Conservation (phyloP, 2,329 filamentous ascomycete species). For the Colletotrichum camelliae region DNA sequence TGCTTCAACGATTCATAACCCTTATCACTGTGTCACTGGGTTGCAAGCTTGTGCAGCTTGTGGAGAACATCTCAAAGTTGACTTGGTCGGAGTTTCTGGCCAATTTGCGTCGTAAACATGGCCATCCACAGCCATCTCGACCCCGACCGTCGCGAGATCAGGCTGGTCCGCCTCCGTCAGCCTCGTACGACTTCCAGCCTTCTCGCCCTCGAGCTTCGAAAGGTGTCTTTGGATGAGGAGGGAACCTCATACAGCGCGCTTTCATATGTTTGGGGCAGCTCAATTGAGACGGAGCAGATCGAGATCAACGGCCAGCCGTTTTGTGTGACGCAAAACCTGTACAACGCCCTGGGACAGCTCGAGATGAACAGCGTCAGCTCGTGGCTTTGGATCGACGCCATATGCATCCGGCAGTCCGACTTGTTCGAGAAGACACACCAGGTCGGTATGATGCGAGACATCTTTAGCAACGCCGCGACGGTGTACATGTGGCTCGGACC, state of each 20-base stretch:
- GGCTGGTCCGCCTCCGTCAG: constrained; percentile 17
- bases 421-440: constrained; percentile 23
- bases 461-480: constrained; percentile 19
- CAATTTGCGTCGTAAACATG: neutral
- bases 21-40: rapidly evolving
- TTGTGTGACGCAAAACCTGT: neutral
- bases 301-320: neutral
- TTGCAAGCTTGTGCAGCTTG: no score
- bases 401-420: constrained; percentile 26
- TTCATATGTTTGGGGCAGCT: constrained; percentile 26
- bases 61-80: neutral
- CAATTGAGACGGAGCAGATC: neutral
- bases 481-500: constrained; percentile 27
- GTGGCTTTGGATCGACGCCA: constrained; percentile 26
- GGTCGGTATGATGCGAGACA: constrained; percentile 22
- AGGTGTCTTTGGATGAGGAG: neutral
- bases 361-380: neutral
- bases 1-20: neutral
- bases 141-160: constrained; percentile 9
- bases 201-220: constrained; percentile 6
- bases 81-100: neutral
- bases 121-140: neutral
- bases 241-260: constrained; percentile 20
- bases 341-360: constrained; percentile 16
- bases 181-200: neutral